A percentile compares a stretch with the other conserved stretches of the same genome.
Evolutionary conservation across 2,329 filamentous ascomycete genomes (phyloP).

Genomic region (Neofusicoccum ribis): DNA sequence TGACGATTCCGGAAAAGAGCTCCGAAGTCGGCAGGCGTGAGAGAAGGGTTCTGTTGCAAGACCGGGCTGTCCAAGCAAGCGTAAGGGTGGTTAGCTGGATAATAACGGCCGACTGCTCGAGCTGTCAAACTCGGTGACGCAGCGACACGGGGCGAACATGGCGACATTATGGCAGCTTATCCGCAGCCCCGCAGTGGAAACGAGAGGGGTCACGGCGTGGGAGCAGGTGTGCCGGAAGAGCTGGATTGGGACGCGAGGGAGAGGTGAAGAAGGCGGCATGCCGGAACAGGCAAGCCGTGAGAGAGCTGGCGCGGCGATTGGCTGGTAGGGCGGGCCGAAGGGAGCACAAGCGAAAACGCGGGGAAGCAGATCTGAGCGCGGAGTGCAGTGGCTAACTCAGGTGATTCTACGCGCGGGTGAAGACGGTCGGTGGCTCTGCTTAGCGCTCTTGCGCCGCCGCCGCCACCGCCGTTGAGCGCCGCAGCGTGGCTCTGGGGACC

Average conservation of each 20-base stretch:
- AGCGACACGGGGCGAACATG: neutral
- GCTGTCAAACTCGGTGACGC: too few species aligned
- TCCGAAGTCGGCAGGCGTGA: neutral
- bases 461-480: neutral
- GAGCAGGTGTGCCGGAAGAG: conserved; percentile 10
- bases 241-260: conserved; percentile 13
- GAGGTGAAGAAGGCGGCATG: conserved; percentile 8
- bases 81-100: neutral
- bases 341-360: neutral
- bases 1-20: conserved; percentile 27
- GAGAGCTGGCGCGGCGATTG: neutral
- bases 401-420: neutral
- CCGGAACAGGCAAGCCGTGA: conserved; percentile 14
- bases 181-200: neutral
- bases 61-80: too few species aligned
- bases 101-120: neutral
- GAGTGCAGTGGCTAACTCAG: neutral
- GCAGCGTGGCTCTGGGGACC: neutral
- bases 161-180: neutral
- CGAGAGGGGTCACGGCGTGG: conserved; percentile 3
- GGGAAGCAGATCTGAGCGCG: neutral
- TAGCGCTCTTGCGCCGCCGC: neutral
- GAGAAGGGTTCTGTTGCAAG: neutral
- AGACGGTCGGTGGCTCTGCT: too few species aligned
- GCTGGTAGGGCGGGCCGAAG: neutral